phyloP scores from a whole-genome alignment of 306 rosid genomes.

The Gastrolobium villosum region DNA sequence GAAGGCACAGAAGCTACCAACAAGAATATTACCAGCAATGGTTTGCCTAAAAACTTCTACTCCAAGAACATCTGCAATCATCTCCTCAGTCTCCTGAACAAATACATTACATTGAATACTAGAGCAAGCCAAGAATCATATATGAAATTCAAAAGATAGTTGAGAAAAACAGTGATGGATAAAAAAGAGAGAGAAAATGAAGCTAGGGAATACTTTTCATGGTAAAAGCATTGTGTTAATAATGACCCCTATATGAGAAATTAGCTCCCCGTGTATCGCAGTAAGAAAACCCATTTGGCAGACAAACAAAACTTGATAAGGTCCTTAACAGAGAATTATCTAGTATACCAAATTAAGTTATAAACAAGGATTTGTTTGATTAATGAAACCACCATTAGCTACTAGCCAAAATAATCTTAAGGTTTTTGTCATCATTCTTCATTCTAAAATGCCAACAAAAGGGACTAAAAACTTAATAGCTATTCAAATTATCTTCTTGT shows the following conservation, averaged over 20 bases:
- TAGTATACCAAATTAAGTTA: not conserved
- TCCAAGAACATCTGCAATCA: constrained; percentile 94
- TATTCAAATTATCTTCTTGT: not conserved
- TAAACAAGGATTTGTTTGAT: constrained; percentile 2
- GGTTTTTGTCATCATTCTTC: not conserved
- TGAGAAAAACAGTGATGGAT: not conserved
- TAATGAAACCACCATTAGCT: not conserved
- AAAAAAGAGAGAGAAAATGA: not conserved
- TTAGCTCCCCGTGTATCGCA: constrained; percentile 6
- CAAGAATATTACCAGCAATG: constrained; percentile 90
- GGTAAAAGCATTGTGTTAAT: not conserved
- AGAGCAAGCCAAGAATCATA: constrained; percentile 20
- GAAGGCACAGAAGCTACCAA: constrained; percentile 89
- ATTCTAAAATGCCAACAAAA: not conserved
- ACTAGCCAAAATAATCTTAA: not conserved
- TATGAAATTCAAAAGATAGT: constrained; percentile 16
- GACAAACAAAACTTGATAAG: not conserved
- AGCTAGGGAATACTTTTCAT: not conserved
- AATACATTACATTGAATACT: constrained; percentile 39
- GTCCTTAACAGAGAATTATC: not conserved
- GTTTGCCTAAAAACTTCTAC: constrained; percentile 98
- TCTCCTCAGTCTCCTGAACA: constrained; percentile 89
- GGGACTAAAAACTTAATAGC: not conserved
- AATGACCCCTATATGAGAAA: not conserved
- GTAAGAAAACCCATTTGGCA: not conserved